Evolutionary conservation across 1,139 yeast species (phyloP).

Genomic region (Kurtzmaniella natalensis): DNA sequence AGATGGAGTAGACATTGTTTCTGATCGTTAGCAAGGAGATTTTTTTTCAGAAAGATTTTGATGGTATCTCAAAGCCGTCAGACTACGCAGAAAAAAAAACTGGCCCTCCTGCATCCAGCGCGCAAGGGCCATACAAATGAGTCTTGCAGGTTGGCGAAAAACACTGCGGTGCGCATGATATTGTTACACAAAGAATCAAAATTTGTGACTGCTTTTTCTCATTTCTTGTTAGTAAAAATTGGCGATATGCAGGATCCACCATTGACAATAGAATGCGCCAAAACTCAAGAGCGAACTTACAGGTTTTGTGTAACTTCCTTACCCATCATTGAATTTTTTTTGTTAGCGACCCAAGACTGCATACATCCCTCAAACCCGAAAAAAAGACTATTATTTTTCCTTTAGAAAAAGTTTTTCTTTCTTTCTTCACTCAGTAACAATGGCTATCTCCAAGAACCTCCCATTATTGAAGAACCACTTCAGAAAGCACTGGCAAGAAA

Average conservation of each 20-base stretch:
- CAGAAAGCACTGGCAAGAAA: constrained; percentile 99
- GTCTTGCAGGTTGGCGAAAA: not conserved
- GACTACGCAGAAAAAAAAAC: constrained; percentile 3
- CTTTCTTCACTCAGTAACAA: constrained; percentile 17
- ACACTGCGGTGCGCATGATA: not conserved
- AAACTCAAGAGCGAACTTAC: not conserved
- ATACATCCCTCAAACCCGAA: too few species aligned
- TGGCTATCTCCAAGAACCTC: constrained; percentile 96
- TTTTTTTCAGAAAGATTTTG: constrained; percentile 3
- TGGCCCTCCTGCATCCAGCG: constrained; percentile 1
- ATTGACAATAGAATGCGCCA: not conserved
- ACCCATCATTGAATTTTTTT: not conserved
- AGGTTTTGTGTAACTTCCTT: constrained; percentile 1
- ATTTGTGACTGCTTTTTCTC: constrained; percentile 3
- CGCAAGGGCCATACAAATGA: not conserved
- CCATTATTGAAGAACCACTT: constrained; percentile 96
- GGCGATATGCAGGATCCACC: too few species aligned
- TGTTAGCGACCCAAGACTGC: not conserved
- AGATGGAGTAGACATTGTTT: constrained; percentile 58
- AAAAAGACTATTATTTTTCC: too few species aligned
- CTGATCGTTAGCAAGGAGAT: constrained; percentile 11
- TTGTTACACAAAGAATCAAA: constrained; percentile 1
- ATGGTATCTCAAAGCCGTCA: constrained; percentile 5
- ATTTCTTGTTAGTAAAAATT: too few species aligned
- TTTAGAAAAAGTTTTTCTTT: constrained; percentile 2